phyloP scores from a whole-genome alignment of 805 yeast species.

The Candida chauliodis region DNA sequence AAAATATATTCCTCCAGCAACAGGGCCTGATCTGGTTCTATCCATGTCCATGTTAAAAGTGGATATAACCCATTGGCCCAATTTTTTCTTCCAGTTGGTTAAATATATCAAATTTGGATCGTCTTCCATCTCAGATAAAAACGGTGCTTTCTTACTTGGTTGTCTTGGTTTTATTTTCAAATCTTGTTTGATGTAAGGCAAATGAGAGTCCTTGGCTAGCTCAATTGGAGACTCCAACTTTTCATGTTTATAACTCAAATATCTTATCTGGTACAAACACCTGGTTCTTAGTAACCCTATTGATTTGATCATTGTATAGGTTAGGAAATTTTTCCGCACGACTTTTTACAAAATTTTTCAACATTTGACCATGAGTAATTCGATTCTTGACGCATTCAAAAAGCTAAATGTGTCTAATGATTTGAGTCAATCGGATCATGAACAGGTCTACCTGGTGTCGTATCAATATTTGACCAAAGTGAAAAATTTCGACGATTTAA shows the following conservation, averaged over 20 bases:
- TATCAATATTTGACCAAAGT: slow-evolving; percentile 39
- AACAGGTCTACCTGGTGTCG: slow-evolving; percentile 34
- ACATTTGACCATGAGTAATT: slow-evolving; percentile 29
- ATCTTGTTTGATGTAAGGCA: slow-evolving; percentile 36
- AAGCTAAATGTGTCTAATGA: slow-evolving; percentile 29
- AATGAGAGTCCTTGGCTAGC: slow-evolving; percentile 37
- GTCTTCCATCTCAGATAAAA: slow-evolving; percentile 35
- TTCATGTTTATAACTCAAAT: slow-evolving; percentile 2
- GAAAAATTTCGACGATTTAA: slow-evolving; percentile 31
- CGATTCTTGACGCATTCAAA: slow-evolving; percentile 41
- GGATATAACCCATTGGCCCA: slow-evolving; percentile 65
- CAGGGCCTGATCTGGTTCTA: slow-evolving; percentile 85
- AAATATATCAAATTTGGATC: slow-evolving; percentile 35
- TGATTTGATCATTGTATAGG: background rate
- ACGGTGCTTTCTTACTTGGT: slow-evolving; percentile 33
- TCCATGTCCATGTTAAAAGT: slow-evolving; percentile 84
- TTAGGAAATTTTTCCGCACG: slow-evolving; percentile 1
- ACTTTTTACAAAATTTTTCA: background rate
- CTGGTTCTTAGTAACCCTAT: background rate
- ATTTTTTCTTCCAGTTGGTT: slow-evolving; percentile 34
- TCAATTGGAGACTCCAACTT: slow-evolving; percentile 25
- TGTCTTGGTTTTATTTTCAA: slow-evolving; percentile 33
- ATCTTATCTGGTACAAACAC: background rate
- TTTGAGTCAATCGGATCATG: slow-evolving; percentile 27
- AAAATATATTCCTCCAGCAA: slow-evolving; percentile 86